Conservation (phyloP, 257 asterid species). For the Plantago ovata region DNA sequence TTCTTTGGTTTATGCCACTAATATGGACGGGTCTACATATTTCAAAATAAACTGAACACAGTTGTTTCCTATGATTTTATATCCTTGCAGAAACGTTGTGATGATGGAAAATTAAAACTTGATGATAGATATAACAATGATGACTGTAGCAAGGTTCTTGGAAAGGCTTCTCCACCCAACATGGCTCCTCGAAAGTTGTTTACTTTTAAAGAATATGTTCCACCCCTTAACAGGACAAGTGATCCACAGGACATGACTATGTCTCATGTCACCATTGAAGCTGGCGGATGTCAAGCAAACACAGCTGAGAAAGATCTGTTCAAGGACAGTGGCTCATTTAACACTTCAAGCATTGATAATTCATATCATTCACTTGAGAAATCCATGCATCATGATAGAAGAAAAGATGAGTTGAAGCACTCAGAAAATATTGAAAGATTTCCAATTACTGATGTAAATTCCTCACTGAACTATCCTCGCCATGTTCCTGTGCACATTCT, state of each 20-base stretch:
- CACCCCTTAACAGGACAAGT: slow-evolving; percentile 37
- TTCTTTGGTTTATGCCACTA: slow-evolving; percentile 14
- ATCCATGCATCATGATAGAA: slow-evolving; percentile 24
- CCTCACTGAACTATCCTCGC: slow-evolving; percentile 56
- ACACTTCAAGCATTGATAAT: slow-evolving; percentile 28
- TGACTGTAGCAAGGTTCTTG: slow-evolving; percentile 37
- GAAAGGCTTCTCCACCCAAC: slow-evolving; percentile 37
- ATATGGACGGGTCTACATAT: slow-evolving; percentile 1
- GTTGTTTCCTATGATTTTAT: slow-evolving; percentile 17
- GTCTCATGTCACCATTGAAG: slow-evolving; percentile 52
- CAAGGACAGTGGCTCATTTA: slow-evolving; percentile 35
- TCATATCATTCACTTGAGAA: slow-evolving; percentile 38
- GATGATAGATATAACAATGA: slow-evolving; percentile 34
- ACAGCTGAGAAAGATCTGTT: slow-evolving; percentile 34
- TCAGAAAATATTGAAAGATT: slow-evolving; percentile 31
- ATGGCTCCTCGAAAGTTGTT: slow-evolving; percentile 34
- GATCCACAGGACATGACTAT: slow-evolving; percentile 41
- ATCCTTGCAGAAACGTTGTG: slow-evolving; percentile 44
- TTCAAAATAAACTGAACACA: neutral
- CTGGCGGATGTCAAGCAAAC: slow-evolving; percentile 36
- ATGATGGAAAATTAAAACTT: slow-evolving; percentile 43
- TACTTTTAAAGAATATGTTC: slow-evolving; percentile 49
- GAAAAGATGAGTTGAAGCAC: slow-evolving; percentile 34
- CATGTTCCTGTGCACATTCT: slow-evolving; percentile 85
- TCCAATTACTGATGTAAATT: slow-evolving; percentile 37